Evolutionary conservation across 1,139 yeast genomes (phyloP).

Genomic region (Taphrina communis): DNA sequence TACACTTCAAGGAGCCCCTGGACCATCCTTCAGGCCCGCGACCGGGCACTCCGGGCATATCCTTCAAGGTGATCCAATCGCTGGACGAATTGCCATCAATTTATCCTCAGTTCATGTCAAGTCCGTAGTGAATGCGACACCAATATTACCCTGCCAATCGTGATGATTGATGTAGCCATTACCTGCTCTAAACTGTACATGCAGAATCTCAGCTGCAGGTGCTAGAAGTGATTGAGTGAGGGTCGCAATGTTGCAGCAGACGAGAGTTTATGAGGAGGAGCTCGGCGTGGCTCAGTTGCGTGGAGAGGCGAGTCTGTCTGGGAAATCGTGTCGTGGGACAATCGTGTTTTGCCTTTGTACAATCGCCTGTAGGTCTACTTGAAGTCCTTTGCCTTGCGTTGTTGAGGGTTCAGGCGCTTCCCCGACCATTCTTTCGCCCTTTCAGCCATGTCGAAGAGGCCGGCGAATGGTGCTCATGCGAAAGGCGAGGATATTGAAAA

Average conservation of each 20-base stretch:
- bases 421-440: neutral
- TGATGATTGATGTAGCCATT: no score
- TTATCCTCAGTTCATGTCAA: conserved; percentile 28
- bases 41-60: neutral
- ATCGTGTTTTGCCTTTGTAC: neutral
- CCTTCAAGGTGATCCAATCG: conserved; percentile 5
- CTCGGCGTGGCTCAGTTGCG: neutral
- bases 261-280: neutral
- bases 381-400: neutral
- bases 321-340: neutral
- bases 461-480: conserved; percentile 28
- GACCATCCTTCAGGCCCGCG: conserved; percentile 26
- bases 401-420: no score
- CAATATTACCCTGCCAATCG: no score
- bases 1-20: conserved; percentile 63
- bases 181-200: neutral
- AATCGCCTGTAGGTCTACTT: neutral
- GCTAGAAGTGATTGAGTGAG: neutral
- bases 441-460: conserved; percentile 4
- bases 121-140: neutral
- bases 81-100: conserved; percentile 19
- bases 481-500: conserved; percentile 27
- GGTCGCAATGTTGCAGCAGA: neutral
- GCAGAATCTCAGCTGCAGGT: neutral
- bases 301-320: conserved; percentile 5